phyloP scores from a whole-genome alignment of 1,139 yeast genomes.

The Candida sanyaensis region DNA sequence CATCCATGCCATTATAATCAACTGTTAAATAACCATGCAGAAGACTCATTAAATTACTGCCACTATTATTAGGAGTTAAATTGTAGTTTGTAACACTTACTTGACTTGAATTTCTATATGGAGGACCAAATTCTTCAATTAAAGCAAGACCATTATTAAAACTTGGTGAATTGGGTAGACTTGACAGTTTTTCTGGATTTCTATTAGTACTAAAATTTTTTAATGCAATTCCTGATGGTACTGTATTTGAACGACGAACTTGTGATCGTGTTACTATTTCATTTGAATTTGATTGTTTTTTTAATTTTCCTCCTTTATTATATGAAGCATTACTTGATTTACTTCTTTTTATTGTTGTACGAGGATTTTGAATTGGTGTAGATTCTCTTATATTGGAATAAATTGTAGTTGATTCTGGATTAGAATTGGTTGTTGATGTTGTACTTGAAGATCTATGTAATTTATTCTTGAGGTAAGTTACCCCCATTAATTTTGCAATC shows the following conservation, averaged over 20 bases:
- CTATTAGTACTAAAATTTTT: not conserved
- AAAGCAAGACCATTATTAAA: not conserved
- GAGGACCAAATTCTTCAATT: conserved; percentile 4
- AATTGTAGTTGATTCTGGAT: not conserved
- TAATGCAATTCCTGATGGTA: conserved; percentile 8
- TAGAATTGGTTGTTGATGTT: not conserved
- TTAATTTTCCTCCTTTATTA: not conserved
- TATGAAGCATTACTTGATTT: not conserved
- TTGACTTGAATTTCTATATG: not conserved
- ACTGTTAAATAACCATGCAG: conserved; percentile 10
- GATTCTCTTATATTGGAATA: conserved; percentile 1
- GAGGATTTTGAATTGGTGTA: not conserved
- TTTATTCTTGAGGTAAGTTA: conserved; percentile 8
- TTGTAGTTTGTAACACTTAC: not conserved
- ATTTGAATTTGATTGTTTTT: conserved; percentile 1
- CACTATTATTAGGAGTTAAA: not conserved
- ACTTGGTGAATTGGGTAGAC: conserved; percentile 6
- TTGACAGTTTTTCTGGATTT: not conserved
- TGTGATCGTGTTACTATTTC: conserved; percentile 7
- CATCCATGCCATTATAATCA: conserved; percentile 6
- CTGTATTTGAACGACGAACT: conserved; percentile 5
- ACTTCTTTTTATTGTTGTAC: not conserved
- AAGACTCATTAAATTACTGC: conserved; percentile 6
- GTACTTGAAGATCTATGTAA: conserved; percentile 1
- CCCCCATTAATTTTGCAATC: conserved; percentile 10